phyloP scores from a whole-genome alignment of 208 protist genomes.

The Trypanosomatidae sp. region DNA sequence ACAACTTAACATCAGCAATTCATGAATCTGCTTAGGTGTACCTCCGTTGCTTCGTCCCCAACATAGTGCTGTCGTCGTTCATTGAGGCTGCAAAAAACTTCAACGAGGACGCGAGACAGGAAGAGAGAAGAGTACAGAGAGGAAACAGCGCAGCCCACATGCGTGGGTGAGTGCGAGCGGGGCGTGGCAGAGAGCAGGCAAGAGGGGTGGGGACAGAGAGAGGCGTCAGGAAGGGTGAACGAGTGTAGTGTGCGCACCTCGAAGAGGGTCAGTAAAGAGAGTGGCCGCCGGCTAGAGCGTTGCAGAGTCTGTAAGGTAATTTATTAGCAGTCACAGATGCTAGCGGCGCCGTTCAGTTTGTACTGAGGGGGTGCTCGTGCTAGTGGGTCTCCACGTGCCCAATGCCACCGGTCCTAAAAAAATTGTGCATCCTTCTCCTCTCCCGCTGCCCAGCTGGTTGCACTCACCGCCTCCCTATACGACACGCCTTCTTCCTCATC shows the following conservation, averaged over 20 bases:
- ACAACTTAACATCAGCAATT: not conserved
- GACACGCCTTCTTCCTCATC: not conserved
- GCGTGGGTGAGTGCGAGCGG: not conserved
- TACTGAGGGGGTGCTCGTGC: not conserved
- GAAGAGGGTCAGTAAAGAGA: not conserved
- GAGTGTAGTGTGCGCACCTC: not conserved
- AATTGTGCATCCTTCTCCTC: not conserved
- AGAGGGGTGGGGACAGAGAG: not conserved
- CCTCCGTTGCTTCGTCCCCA: not conserved
- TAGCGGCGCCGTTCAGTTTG: not conserved
- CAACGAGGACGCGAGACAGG: not conserved
- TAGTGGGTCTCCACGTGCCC: not conserved
- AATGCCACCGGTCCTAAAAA: not conserved
- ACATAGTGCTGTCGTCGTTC: not conserved
- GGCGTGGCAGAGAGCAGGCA: not conserved
- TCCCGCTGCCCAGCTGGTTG: not conserved
- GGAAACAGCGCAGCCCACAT: not conserved
- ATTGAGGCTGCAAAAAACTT: not conserved
- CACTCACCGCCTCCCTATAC: not conserved
- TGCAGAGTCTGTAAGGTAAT: not conserved
- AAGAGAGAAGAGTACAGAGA: not conserved
- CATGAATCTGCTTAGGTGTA: not conserved
- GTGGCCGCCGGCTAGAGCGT: not conserved
- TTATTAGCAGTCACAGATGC: not conserved
- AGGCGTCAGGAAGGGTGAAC: not conserved